These are phyloP conservation scores for Asparagopsis taxiformis DNA, from an alignment of 31 red algal species.

Conservation along the genomic window DNA sequence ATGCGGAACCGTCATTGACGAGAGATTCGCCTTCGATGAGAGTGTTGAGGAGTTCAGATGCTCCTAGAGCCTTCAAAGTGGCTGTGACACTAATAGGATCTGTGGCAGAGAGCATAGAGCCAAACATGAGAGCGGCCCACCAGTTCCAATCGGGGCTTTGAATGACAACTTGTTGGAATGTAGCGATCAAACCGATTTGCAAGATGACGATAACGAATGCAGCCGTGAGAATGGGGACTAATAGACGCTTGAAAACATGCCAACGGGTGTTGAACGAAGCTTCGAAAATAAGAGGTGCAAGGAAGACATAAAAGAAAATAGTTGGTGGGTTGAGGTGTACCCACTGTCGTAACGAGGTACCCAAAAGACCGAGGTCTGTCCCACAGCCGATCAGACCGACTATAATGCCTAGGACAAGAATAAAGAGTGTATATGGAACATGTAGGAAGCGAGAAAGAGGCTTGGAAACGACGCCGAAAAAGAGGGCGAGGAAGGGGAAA, in stretches of 20 bases:
- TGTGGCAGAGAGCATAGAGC: slow-evolving; percentile 94
- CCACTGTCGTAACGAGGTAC: slow-evolving; percentile 77
- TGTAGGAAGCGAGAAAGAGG: slow-evolving; percentile 37
- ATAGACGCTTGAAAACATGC: slow-evolving; percentile 82
- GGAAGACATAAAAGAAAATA: slow-evolving; percentile 91
- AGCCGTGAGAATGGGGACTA: slow-evolving; percentile 78
- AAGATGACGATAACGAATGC: slow-evolving; percentile 89
- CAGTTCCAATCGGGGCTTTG: slow-evolving; percentile 73
- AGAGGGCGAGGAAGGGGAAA: slow-evolving; percentile 72
- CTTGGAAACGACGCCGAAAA: slow-evolving; percentile 59
- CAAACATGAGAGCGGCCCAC: slow-evolving; percentile 93
- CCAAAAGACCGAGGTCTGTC: slow-evolving; percentile 65
- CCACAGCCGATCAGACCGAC: slow-evolving; percentile 83
- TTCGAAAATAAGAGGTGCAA: slow-evolving; percentile 97
- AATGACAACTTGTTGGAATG: slow-evolving; percentile 72
- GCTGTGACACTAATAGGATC: slow-evolving; percentile 92
- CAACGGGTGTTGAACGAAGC: slow-evolving; percentile 90
- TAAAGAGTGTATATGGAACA: slow-evolving; percentile 92
- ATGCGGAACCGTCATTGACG: slow-evolving; percentile 98
- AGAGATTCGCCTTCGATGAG: slow-evolving; percentile 98
- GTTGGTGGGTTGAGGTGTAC: slow-evolving; percentile 84
- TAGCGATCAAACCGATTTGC: slow-evolving; percentile 78
- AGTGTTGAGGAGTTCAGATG: slow-evolving; percentile 77
- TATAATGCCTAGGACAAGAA: slow-evolving; percentile 85
- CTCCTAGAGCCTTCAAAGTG: slow-evolving; percentile 83